Evolutionary conservation across 2,329 filamentous ascomycete genomes (phyloP).

Genomic region (Magnaporthiopsis poae): DNA sequence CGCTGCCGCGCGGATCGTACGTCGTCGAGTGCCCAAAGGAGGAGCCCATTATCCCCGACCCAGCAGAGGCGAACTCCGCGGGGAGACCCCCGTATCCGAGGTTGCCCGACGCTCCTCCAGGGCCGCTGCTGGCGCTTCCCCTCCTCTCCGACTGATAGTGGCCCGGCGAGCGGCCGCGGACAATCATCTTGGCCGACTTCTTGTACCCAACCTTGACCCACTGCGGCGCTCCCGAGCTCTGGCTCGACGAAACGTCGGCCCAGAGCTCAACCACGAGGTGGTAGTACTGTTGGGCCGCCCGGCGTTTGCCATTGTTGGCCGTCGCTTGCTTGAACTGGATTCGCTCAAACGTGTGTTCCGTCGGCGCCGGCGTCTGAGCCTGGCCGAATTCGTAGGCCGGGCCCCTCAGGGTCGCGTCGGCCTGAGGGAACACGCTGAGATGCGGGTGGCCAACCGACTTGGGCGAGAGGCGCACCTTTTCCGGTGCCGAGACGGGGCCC

Average conservation of each 20-base stretch:
- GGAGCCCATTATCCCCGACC: conserved; percentile 30
- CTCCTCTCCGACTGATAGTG: conserved; percentile 66
- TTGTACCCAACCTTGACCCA: conserved; percentile 63
- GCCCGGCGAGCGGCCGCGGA: conserved; percentile 73
- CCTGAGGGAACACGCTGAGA: conserved; percentile 34
- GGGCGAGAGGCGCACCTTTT: conserved; percentile 57
- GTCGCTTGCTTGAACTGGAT: conserved; percentile 93
- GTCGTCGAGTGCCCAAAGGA: conserved; percentile 21
- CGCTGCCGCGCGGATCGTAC: conserved; percentile 31
- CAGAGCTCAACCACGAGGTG: conserved; percentile 80
- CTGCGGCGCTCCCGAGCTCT: conserved; percentile 29
- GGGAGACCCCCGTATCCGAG: conserved; percentile 36
- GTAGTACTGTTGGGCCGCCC: conserved; percentile 86
- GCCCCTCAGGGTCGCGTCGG: conserved; percentile 18
- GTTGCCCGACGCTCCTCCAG: conserved; percentile 52
- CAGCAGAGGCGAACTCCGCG: conserved; percentile 25
- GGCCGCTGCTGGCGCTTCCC: conserved; percentile 59
- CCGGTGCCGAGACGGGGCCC: conserved; percentile 67
- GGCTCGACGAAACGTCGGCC: conserved; percentile 45
- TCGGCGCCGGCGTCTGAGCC: conserved; percentile 21
- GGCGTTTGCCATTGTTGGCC: conserved; percentile 83
- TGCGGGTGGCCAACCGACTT: conserved; percentile 43
- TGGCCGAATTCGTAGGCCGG: conserved; percentile 32
- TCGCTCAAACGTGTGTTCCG: conserved; percentile 64
- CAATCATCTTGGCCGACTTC: conserved; percentile 73